Percentiles rank a stretch among this genome's conserved stretches.
Evolutionary conservation across 2,329 filamentous ascomycete genomes (phyloP).

Genomic region (Hypomyces perniciosus): DNA sequence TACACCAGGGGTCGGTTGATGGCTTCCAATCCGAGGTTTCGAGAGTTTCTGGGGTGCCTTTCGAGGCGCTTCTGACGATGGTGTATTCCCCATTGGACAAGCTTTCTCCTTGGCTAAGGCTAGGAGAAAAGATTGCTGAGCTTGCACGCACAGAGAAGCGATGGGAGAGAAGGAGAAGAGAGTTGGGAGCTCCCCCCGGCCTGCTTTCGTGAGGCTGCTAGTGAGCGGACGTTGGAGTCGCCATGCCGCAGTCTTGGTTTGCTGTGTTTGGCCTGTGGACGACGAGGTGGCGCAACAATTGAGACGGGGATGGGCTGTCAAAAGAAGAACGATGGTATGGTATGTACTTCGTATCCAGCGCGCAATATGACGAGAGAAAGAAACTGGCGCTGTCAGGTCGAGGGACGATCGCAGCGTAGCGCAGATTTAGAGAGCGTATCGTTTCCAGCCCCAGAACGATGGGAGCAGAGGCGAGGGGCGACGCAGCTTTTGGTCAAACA

Average conservation of each 20-base stretch:
- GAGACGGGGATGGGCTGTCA: too few species aligned
- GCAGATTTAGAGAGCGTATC: constrained; percentile 6
- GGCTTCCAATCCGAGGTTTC: constrained; percentile 41
- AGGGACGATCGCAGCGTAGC: constrained; percentile 5
- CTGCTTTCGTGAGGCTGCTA: background rate
- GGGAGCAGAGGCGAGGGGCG: constrained; percentile 8
- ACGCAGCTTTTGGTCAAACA: constrained; percentile 8
- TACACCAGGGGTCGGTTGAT: constrained; percentile 35
- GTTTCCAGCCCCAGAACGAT: background rate
- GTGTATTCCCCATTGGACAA: constrained; percentile 44
- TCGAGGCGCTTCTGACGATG: constrained; percentile 39
- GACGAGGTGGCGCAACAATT: too few species aligned
- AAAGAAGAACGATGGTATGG: too few species aligned
- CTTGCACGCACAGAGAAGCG: background rate
- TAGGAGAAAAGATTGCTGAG: background rate
- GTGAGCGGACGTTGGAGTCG: background rate
- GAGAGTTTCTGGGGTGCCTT: constrained; percentile 43
- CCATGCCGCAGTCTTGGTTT: background rate
- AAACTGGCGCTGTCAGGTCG: too few species aligned
- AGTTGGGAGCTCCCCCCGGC: background rate
- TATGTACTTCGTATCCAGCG: too few species aligned
- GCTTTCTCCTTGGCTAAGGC: background rate
- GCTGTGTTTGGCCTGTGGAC: background rate
- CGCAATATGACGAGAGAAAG: too few species aligned
- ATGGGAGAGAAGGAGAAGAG: background rate